Conservation (phyloP, 2,329 filamentous ascomycete genomes). For the Xylaria sp. region DNA sequence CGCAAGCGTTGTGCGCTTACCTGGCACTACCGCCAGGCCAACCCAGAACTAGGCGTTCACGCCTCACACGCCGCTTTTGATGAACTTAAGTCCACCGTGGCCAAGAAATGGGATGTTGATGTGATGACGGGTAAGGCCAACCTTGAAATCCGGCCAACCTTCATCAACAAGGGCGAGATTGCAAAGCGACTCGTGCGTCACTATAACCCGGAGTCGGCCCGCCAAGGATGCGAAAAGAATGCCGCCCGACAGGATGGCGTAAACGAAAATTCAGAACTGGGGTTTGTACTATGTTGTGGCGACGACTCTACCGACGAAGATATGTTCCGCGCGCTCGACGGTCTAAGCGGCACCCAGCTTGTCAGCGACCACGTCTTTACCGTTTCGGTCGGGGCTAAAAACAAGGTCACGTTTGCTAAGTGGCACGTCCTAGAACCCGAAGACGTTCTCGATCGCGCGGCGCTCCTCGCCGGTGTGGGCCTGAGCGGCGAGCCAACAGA, state of each 20-base stretch:
- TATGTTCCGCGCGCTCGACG: constrained; percentile 86
- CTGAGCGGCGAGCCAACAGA: constrained; percentile 52
- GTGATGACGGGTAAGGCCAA: constrained; percentile 98
- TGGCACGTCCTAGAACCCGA: constrained; percentile 91
- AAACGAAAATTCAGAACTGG: constrained; percentile 66
- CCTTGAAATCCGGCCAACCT: constrained; percentile 93
- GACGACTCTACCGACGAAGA: constrained; percentile 99
- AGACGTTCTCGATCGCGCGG: constrained; percentile 80
- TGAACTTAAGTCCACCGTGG: constrained; percentile 80
- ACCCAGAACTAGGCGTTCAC: constrained; percentile 84
- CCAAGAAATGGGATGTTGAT: constrained; percentile 86
- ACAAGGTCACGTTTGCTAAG: constrained; percentile 88
- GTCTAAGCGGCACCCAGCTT: constrained; percentile 63
- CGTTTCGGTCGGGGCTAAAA: constrained; percentile 90
- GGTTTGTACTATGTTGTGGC: constrained; percentile 90
- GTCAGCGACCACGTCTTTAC: constrained; percentile 80
- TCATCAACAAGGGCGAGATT: constrained; percentile 98
- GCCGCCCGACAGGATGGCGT: constrained; percentile 50
- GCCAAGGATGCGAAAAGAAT: constrained; percentile 42
- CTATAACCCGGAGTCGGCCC: constrained; percentile 64
- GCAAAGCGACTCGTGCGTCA: constrained; percentile 81
- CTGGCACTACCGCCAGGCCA: constrained; percentile 95
- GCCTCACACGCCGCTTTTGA: constrained; percentile 84
- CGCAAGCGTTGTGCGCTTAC: constrained; percentile 93
- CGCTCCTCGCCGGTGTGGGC: constrained; percentile 63